These are phyloP conservation scores for Cytospora schulzeri DNA, from an alignment of 2,329 filamentous ascomycete species.

Conservation along the genomic window DNA sequence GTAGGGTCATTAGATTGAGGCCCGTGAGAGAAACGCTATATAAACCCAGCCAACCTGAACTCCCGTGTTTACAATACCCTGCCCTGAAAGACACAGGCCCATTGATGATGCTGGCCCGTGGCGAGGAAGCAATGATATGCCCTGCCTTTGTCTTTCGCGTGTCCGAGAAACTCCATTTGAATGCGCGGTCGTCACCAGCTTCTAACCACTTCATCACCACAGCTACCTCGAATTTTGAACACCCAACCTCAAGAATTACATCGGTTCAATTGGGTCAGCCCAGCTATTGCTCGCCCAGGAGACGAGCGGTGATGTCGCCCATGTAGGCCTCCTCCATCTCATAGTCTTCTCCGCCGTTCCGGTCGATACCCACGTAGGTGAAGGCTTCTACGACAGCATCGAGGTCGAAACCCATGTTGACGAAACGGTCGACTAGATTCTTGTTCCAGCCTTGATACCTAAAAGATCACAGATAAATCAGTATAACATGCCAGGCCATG, in stretches of 20 bases:
- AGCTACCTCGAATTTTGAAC: not conserved
- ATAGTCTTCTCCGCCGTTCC: constrained; percentile 76
- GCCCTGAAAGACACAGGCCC: constrained; percentile 13
- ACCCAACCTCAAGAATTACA: too few relatives aligned
- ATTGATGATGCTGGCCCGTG: constrained; percentile 14
- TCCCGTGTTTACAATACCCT: not conserved
- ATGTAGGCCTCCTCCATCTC: constrained; percentile 88
- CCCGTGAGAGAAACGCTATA: not conserved
- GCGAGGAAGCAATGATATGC: constrained; percentile 3
- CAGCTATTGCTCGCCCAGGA: constrained; percentile 75
- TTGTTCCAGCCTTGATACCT: constrained; percentile 90
- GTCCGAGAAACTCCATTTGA: constrained; percentile 19
- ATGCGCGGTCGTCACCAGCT: constrained; percentile 8
- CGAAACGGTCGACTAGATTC: constrained; percentile 79
- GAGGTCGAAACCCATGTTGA: constrained; percentile 88
- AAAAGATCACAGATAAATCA: constrained; percentile 25
- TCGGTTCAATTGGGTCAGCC: not conserved
- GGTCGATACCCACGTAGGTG: constrained; percentile 77
- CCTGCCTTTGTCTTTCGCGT: constrained; percentile 9
- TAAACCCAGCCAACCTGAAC: not conserved
- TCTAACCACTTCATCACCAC: not conserved
- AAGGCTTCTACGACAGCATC: constrained; percentile 86
- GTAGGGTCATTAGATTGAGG: not conserved
- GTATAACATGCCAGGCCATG: not conserved
- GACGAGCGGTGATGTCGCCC: constrained; percentile 82